phyloP scores from a whole-genome alignment of 1,284 basidiomycete species.

The Ceratobasidium sp. region DNA sequence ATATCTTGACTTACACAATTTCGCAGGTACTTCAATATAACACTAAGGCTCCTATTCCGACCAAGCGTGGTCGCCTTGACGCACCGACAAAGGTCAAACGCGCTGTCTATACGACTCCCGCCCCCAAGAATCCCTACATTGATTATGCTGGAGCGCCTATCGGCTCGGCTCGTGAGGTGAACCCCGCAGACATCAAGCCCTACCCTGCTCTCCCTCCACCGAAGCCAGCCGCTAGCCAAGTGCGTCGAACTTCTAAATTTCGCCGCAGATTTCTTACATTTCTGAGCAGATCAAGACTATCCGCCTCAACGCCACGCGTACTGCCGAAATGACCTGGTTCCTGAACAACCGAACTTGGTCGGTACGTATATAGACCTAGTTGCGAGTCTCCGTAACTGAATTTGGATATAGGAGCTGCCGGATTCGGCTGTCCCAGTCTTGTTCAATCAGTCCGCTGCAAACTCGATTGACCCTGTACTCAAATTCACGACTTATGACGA shows the following conservation, averaged over 20 bases:
- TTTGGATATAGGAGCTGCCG: background rate
- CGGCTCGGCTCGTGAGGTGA: conserved; percentile 15
- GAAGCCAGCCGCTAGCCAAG: conserved; percentile 4
- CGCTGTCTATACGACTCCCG: conserved; percentile 24
- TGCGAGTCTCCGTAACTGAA: background rate
- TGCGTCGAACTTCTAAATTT: too few relatives aligned
- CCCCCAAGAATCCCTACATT: conserved; percentile 30
- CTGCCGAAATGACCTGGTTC: conserved; percentile 25
- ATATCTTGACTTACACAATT: background rate
- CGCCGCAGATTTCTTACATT: background rate
- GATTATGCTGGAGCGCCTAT: conserved; percentile 29
- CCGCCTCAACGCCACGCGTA: conserved; percentile 33
- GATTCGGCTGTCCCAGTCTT: background rate
- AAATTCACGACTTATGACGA: conserved; percentile 19
- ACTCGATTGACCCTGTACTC: conserved; percentile 3
- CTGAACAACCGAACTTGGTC: conserved; percentile 25
- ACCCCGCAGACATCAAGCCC: conserved; percentile 13
- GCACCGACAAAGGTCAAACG: conserved; percentile 12
- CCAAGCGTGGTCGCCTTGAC: conserved; percentile 9
- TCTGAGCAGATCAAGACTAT: conserved; percentile 10
- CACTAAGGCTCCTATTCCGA: background rate
- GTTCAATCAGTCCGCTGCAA: background rate
- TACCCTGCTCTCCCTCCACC: conserved; percentile 21
- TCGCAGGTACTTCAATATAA: conserved; percentile 29
- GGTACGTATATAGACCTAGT: background rate